These are phyloP conservation scores for Speleostelium caveatum DNA, from an alignment of 78 protist species.

Conservation along the genomic window DNA sequence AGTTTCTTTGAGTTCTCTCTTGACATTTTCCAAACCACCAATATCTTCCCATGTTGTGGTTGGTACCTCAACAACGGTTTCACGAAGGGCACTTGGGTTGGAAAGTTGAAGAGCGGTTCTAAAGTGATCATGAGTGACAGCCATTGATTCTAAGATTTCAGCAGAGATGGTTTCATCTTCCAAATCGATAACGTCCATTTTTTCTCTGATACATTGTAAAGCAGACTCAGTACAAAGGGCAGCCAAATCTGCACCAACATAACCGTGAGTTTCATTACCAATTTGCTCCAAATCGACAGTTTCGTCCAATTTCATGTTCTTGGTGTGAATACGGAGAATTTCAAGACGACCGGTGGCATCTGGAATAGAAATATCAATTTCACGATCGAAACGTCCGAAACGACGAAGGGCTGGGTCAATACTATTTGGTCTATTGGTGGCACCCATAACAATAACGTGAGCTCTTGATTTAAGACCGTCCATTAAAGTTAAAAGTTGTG, in stretches of 20 bases:
- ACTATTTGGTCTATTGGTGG: constrained; percentile 99
- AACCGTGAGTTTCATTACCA: constrained; percentile 99
- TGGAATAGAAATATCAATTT: constrained; percentile 99
- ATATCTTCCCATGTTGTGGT: constrained; percentile 99
- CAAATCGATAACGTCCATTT: constrained; percentile 99
- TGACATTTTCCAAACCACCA: constrained; percentile 99
- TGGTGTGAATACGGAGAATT: constrained; percentile 99
- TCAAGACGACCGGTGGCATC: constrained; percentile 99
- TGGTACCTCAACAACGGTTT: constrained; percentile 99
- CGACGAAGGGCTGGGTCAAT: constrained; percentile 99
- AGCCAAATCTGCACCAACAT: constrained; percentile 99
- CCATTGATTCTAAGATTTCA: constrained; percentile 97
- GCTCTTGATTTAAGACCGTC: constrained; percentile 99
- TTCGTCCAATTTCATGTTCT: constrained; percentile 99
- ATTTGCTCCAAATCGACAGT: constrained; percentile 99
- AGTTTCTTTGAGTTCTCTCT: constrained; percentile 92
- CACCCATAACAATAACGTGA: constrained; percentile 99
- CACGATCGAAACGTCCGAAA: constrained; percentile 99
- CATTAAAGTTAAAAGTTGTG: constrained; percentile 99
- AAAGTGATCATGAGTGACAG: constrained; percentile 98
- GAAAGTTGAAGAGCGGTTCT: constrained; percentile 91
- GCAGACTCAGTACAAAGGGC: constrained; percentile 99
- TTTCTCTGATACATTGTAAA: constrained; percentile 99
- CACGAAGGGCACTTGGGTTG: constrained; percentile 99
- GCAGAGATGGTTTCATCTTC: constrained; percentile 99